Evolutionary conservation across 2,329 filamentous ascomycete species (phyloP), one percentile per base, ranked within the genome.

Genomic region (Metarhizium brunneum): DNA sequence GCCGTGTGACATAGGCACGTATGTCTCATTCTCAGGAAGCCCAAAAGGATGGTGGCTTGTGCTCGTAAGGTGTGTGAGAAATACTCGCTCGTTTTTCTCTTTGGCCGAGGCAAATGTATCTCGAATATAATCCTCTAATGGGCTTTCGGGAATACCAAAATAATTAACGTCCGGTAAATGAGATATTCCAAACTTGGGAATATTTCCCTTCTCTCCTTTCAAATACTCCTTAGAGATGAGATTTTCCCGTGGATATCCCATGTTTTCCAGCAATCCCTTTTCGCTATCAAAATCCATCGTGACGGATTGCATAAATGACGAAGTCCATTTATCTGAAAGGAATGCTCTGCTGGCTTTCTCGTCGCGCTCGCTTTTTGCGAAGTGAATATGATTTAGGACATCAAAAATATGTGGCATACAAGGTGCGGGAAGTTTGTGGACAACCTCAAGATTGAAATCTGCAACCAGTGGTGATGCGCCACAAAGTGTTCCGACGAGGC

Each of bases 381-480:
- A 53, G 1, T 57, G 29, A 16, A 57, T 36, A 13, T 57, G 49
- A 50, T 70, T 72, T 54, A 73, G 55, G 14, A 65, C 65, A 7
- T 72, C 63, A 5, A 72, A 60, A n/a, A 71, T 58, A 4, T 72
- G 74, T 0, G 75, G 69, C 51, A 77, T 56, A 48, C 74, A 76
- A 0, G 74, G 74, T 47, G 76, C 72, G 57, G 76, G 76, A 25
- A 75, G 63, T 52, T 75, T 69, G 29, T 74, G 65, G 4, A 66
- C 59, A 52, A 68, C 70, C 56, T 76, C 74, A 18, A 67, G 64
- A 38, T 76, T 75, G 55, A 73, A 73, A 42, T 76, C 73, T 2
- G 66, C 69, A 2, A 74, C 65, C 11, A 76, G 58, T 0, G 74
- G 73, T 0, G 65, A 66, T n/a, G 75, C 59, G 5, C 74, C 74